These are phyloP conservation scores for Brassica cretica DNA, from an alignment of 345 rosid genomes.

Conservation along the genomic window DNA sequence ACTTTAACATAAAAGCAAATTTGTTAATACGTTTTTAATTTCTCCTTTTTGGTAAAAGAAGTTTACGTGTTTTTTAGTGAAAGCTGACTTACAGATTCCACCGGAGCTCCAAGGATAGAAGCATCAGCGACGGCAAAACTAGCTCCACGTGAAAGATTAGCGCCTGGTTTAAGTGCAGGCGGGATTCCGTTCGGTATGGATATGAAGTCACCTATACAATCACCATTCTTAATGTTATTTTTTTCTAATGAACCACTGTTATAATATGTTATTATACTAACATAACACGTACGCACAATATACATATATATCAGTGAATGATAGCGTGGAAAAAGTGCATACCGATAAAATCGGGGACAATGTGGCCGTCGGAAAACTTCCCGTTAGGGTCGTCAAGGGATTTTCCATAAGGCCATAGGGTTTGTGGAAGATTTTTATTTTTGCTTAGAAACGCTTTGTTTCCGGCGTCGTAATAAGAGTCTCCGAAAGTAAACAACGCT, in stretches of 20 bases:
- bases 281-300: no score
- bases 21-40: not conserved
- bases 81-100: constrained; percentile 22
- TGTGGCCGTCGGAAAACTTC: constrained; percentile 39
- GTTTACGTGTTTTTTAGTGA: not conserved
- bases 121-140: constrained; percentile 36
- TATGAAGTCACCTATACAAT: constrained; percentile 27
- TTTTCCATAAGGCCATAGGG: constrained; percentile 42
- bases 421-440: not conserved
- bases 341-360: constrained; percentile 46
- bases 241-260: not conserved
- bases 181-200: constrained; percentile 29
- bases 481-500: constrained; percentile 34
- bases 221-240: no score
- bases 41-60: not conserved
- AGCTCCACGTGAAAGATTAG: constrained; percentile 28
- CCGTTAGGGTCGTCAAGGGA: constrained; percentile 38
- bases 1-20: not conserved
- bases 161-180: constrained; percentile 17
- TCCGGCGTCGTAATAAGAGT: constrained; percentile 34
- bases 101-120: constrained; percentile 20
- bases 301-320: not conserved
- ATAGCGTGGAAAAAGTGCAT: not conserved
- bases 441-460: constrained; percentile 16
- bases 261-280: not conserved